Evolutionary conservation across 352 stramenopile species (phyloP).

Genomic region (Pythium aristosporum): DNA sequence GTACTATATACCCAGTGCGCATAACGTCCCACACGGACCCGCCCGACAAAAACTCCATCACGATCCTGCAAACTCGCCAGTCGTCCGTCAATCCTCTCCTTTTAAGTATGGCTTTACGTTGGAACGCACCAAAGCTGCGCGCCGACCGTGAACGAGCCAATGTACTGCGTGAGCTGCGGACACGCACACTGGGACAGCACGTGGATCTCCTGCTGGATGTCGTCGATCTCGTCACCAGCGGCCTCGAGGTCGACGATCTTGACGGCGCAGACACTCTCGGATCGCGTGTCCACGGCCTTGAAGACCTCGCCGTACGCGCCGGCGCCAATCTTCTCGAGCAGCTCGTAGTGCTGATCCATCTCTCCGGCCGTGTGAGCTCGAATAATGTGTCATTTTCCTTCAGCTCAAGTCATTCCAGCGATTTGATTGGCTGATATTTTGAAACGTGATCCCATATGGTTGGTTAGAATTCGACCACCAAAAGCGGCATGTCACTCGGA

Average conservation of each 20-base stretch:
- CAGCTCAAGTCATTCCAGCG: background rate
- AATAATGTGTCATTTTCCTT: background rate
- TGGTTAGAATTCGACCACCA: conserved; percentile 15
- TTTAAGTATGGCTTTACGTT: background rate
- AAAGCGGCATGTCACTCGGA: background rate
- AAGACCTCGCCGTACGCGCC: conserved; percentile 84
- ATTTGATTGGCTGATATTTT: conserved; percentile 4
- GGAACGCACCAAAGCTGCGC: conserved; percentile 71
- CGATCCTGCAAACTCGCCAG: conserved; percentile 63
- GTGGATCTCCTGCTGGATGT: conserved; percentile 89
- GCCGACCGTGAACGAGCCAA: conserved; percentile 81
- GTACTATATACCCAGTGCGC: conserved; percentile 44
- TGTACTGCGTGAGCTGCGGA: conserved; percentile 89
- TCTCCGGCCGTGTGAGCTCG: too few relatives aligned
- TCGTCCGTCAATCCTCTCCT: background rate
- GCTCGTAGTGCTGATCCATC: conserved; percentile 61
- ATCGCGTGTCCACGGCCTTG: conserved; percentile 67
- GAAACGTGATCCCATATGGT: background rate
- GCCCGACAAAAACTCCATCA: conserved; percentile 94
- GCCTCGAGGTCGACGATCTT: conserved; percentile 87
- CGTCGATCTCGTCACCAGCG: conserved; percentile 83
- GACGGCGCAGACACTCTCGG: conserved; percentile 70
- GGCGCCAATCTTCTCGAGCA: conserved; percentile 78
- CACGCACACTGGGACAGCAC: conserved; percentile 89
- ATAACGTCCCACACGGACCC: conserved; percentile 91